Conservation (phyloP, 495 filamentous ascomycete species). For the Penicillium steckii region DNA sequence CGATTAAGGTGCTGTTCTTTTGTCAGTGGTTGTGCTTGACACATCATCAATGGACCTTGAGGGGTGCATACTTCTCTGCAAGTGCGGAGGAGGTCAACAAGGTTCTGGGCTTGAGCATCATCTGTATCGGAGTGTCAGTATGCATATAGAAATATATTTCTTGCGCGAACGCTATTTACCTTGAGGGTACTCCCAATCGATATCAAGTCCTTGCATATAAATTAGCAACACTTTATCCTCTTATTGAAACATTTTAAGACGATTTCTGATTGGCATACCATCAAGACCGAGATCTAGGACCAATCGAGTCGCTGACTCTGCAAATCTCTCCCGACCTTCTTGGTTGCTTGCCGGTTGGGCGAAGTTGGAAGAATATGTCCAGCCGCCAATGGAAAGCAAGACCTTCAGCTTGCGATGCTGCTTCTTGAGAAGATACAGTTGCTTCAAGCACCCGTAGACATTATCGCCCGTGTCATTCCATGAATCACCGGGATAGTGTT, state of each 20-base stretch:
- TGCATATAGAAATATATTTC: background rate
- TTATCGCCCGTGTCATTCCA: constrained; percentile 47
- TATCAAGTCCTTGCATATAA: constrained; percentile 47
- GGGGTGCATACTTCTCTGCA: constrained; percentile 49
- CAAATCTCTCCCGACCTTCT: constrained; percentile 71
- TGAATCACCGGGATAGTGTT: constrained; percentile 64
- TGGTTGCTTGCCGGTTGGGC: constrained; percentile 59
- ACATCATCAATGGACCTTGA: background rate
- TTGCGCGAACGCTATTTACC: constrained; percentile 19
- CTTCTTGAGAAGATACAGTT: constrained; percentile 88
- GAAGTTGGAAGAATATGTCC: constrained; percentile 94
- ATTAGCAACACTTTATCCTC: background rate
- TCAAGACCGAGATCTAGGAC: constrained; percentile 68
- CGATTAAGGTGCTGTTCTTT: constrained; percentile 52
- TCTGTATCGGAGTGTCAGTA: constrained; percentile 27
- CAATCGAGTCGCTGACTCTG: constrained; percentile 63
- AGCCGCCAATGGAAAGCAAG: constrained; percentile 90
- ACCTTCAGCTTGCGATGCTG: constrained; percentile 86
- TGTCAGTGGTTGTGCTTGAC: constrained; percentile 6
- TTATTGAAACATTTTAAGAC: background rate
- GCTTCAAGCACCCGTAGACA: constrained; percentile 73
- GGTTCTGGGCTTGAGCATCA: constrained; percentile 61
- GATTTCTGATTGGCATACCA: constrained; percentile 28
- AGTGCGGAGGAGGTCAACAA: constrained; percentile 67
- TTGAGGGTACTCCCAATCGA: constrained; percentile 63